These are phyloP conservation scores for Nicotiana sylvestris DNA, from an alignment of 257 asterid genomes.

Conservation along the genomic window DNA sequence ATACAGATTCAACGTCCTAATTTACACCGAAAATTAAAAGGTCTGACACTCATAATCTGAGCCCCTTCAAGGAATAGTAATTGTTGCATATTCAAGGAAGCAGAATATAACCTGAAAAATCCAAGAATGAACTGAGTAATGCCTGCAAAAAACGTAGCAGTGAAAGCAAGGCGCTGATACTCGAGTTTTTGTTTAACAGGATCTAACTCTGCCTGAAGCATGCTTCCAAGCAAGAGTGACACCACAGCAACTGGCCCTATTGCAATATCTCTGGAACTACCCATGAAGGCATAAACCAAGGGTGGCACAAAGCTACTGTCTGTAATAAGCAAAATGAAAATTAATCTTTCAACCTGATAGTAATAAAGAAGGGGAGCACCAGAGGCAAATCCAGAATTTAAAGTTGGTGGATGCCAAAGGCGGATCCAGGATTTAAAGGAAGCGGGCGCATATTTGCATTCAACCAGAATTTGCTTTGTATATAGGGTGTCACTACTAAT, in stretches of 20 bases:
- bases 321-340: constrained; percentile 19
- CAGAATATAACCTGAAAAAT: constrained; percentile 46
- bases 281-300: constrained; percentile 67
- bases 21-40: neutral
- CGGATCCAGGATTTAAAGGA: too few species aligned
- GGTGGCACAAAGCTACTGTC: constrained; percentile 85
- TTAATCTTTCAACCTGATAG: too few species aligned
- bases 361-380: too few species aligned
- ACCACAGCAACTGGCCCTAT: constrained; percentile 87
- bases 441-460: too few species aligned
- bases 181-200: constrained; percentile 43
- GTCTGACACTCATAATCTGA: neutral
- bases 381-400: too few species aligned
- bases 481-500: too few species aligned
- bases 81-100: neutral
- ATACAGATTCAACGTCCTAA: neutral
- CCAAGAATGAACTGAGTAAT: constrained; percentile 57
- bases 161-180: constrained; percentile 60
- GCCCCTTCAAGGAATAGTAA: neutral
- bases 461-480: too few species aligned
- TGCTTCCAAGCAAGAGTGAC: constrained; percentile 64
- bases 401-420: too few species aligned
- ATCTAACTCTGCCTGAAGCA: constrained; percentile 56
- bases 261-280: constrained; percentile 84
- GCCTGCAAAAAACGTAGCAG: constrained; percentile 80